Percentiles rank a stretch among this genome's conserved stretches.
Conservation (phyloP, 257 asterid species). For the Nicotiana tomentosiformis region DNA sequence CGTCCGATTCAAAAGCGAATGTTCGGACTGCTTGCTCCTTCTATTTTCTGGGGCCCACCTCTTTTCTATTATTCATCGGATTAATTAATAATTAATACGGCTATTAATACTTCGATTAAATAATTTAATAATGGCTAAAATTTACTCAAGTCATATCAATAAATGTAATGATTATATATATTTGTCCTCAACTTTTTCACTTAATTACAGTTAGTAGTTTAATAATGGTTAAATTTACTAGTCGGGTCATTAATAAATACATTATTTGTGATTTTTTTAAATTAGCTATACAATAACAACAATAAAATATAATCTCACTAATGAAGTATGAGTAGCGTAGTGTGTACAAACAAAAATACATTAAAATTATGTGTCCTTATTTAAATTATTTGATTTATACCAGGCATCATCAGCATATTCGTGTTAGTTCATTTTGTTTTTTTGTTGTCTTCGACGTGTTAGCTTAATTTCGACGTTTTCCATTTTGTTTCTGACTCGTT, state of each 20-base stretch:
- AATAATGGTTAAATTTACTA: too few species aligned
- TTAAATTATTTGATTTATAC: too few species aligned
- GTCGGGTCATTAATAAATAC: too few species aligned
- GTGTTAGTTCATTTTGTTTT: neutral
- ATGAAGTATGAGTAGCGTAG: too few species aligned
- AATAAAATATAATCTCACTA: too few species aligned
- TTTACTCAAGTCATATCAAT: too few species aligned
- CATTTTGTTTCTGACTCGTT: neutral
- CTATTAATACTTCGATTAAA: neutral
- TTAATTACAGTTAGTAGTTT: too few species aligned
- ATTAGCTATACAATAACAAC: too few species aligned
- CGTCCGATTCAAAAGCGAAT: slow-evolving; percentile 13
- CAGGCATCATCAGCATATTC: neutral
- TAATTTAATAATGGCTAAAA: too few species aligned
- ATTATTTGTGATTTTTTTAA: too few species aligned
- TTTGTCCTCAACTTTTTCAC: too few species aligned
- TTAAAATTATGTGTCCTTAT: neutral
- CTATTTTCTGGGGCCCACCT: neutral
- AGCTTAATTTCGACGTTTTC: neutral
- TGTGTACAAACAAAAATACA: neutral
- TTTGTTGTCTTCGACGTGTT: neutral
- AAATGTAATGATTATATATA: too few species aligned
- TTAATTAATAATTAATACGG: neutral
- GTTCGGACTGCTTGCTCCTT: neutral
- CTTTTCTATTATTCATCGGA: neutral